Percentiles rank a stretch among this genome's conserved stretches.
phyloP scores from a whole-genome alignment of 2,329 filamentous ascomycete genomes.

The Botryotinia globosa region DNA sequence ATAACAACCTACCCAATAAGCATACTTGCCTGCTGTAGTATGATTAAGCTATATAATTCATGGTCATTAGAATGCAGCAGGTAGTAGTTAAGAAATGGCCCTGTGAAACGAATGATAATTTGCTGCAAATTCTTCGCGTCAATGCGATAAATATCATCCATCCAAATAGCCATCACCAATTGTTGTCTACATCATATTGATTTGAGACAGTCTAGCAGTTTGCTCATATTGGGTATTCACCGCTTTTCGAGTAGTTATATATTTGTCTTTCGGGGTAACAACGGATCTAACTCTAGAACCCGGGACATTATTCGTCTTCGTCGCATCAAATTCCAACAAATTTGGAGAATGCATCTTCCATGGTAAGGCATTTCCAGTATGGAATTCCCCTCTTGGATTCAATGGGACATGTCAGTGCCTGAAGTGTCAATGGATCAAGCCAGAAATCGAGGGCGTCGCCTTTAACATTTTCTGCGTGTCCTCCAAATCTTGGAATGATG shows the following conservation, averaged over 20 bases:
- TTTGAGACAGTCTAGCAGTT: too few species aligned
- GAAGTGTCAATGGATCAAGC: not conserved
- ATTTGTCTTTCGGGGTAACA: not conserved
- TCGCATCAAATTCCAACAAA: not conserved
- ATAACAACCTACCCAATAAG: not conserved
- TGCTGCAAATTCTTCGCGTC: too few species aligned
- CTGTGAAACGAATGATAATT: not conserved
- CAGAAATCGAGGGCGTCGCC: not conserved
- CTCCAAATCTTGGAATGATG: not conserved
- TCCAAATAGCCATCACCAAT: not conserved
- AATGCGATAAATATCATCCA: too few species aligned
- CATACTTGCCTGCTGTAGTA: not conserved
- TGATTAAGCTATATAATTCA: not conserved
- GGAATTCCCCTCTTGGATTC: too few species aligned
- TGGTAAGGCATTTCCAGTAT: not conserved
- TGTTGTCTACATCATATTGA: not conserved
- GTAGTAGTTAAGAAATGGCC: accelerated
- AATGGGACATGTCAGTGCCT: not conserved
- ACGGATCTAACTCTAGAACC: not conserved
- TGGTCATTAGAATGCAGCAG: not conserved
- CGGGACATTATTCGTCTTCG: not conserved
- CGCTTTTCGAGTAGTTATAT: too few species aligned
- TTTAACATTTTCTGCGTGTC: not conserved
- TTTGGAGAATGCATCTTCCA: not conserved
- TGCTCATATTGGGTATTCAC: too few species aligned